Evolutionary conservation across 179 eudicot species (phyloP).

Genomic region (Amaranthus tricolor): DNA sequence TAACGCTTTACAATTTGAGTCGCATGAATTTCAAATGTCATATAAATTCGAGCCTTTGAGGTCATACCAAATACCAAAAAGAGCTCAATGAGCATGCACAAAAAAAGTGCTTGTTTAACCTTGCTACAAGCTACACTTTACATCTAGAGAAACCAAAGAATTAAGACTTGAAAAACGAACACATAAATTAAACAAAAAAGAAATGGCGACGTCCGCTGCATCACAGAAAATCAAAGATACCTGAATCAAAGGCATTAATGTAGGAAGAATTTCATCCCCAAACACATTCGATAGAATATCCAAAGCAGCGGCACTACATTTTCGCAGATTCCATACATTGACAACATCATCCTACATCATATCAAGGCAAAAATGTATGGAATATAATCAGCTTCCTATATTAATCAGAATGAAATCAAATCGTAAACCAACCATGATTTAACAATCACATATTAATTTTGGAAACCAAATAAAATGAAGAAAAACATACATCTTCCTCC

Average conservation of each 20-base stretch:
- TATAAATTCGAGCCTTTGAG: background rate
- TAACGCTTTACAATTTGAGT: background rate
- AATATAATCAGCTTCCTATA: background rate
- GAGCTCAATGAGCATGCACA: background rate
- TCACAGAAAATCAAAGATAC: slow-evolving; percentile 29
- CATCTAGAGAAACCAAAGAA: background rate
- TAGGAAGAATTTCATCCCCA: slow-evolving; percentile 84
- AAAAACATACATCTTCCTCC: slow-evolving; percentile 80
- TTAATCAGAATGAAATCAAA: slow-evolving; percentile 1
- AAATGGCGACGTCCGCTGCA: background rate
- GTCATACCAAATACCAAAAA: background rate
- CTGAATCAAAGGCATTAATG: slow-evolving; percentile 90
- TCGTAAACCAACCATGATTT: background rate
- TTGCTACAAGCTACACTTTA: background rate
- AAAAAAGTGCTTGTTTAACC: background rate
- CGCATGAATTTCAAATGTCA: background rate
- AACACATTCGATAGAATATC: slow-evolving; percentile 91
- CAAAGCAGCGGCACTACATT: slow-evolving; percentile 98
- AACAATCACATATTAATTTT: too few species aligned
- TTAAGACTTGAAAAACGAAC: too few species aligned
- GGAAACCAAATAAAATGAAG: slow-evolving; percentile 3
- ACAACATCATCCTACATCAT: slow-evolving; percentile 81
- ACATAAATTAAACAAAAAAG: background rate
- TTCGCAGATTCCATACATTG: slow-evolving; percentile 87
- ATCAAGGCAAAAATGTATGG: slow-evolving; percentile 21